Percentiles rank a stretch among this genome's conserved stretches.
These are phyloP conservation scores for Xylariaceae sp. DNA, from an alignment of 2,329 filamentous ascomycete genomes.

Conservation along the genomic window DNA sequence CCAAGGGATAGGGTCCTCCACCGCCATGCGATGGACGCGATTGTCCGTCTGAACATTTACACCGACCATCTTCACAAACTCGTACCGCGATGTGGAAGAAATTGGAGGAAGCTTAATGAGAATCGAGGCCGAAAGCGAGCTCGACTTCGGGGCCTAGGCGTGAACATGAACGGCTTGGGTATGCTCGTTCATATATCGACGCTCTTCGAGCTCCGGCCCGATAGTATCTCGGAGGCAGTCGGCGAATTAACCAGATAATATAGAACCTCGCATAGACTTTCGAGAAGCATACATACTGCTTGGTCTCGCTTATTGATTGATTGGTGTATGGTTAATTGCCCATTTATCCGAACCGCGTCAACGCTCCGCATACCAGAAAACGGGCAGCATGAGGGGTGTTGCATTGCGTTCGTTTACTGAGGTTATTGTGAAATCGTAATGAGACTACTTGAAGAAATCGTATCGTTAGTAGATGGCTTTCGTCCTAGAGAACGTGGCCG, in stretches of 20 bases:
- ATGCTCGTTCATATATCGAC: too few relatives aligned
- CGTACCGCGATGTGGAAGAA: neutral
- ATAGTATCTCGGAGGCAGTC: slow-evolving; percentile 22
- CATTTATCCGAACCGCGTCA: slow-evolving; percentile 28
- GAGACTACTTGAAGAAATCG: too few relatives aligned
- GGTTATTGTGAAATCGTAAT: too few relatives aligned
- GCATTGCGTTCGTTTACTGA: too few relatives aligned
- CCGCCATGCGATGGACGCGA: slow-evolving; percentile 40
- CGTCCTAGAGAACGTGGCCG: too few relatives aligned
- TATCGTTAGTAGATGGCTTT: too few relatives aligned
- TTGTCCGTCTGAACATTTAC: slow-evolving; percentile 26
- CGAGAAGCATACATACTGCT: slow-evolving; percentile 19
- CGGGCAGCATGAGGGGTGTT: too few relatives aligned
- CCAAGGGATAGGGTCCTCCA: slow-evolving; percentile 45
- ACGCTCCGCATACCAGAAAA: too few relatives aligned
- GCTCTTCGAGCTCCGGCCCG: slow-evolving; percentile 21
- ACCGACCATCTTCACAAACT: slow-evolving; percentile 26
- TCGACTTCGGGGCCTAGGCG: slow-evolving; percentile 2
- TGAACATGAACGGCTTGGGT: slow-evolving; percentile 17
- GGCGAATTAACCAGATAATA: slow-evolving; percentile 29
- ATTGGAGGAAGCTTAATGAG: slow-evolving; percentile 4
- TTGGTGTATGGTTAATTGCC: slow-evolving; percentile 19
- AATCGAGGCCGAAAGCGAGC: slow-evolving; percentile 6
- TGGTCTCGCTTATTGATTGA: slow-evolving; percentile 16
- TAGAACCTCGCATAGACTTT: slow-evolving; percentile 16